Percentiles rank a stretch among this genome's conserved stretches.
Conservation (phyloP, 163 green algal genomes). For the Chloroidium sp. region DNA sequence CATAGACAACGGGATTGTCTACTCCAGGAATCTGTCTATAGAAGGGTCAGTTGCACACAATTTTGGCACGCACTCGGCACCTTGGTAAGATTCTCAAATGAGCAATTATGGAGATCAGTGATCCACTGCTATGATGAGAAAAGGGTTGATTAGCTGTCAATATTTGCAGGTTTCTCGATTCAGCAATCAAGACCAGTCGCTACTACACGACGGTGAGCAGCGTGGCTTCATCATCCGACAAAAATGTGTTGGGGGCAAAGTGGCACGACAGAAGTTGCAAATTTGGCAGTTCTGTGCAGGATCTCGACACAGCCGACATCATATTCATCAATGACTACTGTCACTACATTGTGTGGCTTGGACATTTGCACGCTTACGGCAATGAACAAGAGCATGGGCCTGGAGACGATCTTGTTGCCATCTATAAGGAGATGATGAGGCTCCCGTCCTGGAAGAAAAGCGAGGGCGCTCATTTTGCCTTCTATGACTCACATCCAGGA, state of each 20-base stretch:
- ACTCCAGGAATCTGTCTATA: not conserved
- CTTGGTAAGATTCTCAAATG: not conserved
- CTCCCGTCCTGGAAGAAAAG: not conserved
- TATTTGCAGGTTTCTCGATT: not conserved
- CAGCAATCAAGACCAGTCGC: not conserved
- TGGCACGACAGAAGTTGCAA: no score
- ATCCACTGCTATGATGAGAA: no score
- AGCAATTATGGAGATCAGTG: no score
- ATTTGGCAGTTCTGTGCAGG: not conserved
- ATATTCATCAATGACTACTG: conserved; percentile 10
- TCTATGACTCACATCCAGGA: conserved; percentile 10
- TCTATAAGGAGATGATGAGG: conserved; percentile 3
- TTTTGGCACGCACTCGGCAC: not conserved
- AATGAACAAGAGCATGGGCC: not conserved
- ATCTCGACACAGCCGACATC: conserved; percentile 3
- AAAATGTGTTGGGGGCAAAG: no score
- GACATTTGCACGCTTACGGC: conserved; percentile 5
- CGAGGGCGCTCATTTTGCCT: conserved; percentile 4
- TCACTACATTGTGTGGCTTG: conserved; percentile 11
- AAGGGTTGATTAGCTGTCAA: no score
- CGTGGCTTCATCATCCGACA: no score
- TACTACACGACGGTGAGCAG: not conserved
- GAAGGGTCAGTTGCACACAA: not conserved
- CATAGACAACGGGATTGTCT: not conserved
- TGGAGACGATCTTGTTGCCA: not conserved